Evolutionary conservation across 257 asterid species (phyloP).

Genomic region (Petunia axillaris): DNA sequence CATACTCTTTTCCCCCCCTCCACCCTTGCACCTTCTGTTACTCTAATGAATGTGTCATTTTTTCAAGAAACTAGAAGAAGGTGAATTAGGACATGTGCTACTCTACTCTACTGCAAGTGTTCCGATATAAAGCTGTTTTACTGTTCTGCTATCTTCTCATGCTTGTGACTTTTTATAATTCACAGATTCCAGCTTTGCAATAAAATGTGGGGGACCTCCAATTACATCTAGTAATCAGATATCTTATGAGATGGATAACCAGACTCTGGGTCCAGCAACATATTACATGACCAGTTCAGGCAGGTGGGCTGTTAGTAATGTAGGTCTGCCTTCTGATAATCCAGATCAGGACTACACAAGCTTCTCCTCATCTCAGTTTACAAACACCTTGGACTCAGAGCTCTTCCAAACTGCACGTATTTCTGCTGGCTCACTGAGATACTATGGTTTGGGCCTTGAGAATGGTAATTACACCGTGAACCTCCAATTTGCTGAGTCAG

Average conservation of each 20-base stretch:
- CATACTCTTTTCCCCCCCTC: no score
- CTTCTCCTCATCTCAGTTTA: constrained; percentile 36
- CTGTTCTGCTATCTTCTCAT: constrained; percentile 17
- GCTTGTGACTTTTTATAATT: neutral
- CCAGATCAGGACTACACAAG: constrained; percentile 39
- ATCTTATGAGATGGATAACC: constrained; percentile 56
- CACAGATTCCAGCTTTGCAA: constrained; percentile 70
- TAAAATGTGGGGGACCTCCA: constrained; percentile 72
- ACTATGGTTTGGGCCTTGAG: constrained; percentile 76
- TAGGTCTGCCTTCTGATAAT: constrained; percentile 60
- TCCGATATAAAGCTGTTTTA: neutral
- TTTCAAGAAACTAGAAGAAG: constrained; percentile 10
- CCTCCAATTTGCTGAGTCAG: constrained; percentile 68
- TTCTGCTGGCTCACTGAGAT: constrained; percentile 83
- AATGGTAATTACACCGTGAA: constrained; percentile 78
- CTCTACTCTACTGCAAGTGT: constrained; percentile 19
- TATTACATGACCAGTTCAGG: constrained; percentile 46
- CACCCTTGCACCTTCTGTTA: neutral
- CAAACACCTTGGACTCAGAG: constrained; percentile 61
- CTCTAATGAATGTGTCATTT: neutral
- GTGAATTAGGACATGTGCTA: neutral
- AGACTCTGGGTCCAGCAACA: constrained; percentile 70
- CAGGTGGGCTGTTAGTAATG: constrained; percentile 90
- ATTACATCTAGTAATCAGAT: constrained; percentile 43
- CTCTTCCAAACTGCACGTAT: constrained; percentile 62